Evolutionary conservation across 164 flowering plant species (phyloP), one percentile per base, ranked within the genome.

Genomic region (Paratinospora sagittata): DNA sequence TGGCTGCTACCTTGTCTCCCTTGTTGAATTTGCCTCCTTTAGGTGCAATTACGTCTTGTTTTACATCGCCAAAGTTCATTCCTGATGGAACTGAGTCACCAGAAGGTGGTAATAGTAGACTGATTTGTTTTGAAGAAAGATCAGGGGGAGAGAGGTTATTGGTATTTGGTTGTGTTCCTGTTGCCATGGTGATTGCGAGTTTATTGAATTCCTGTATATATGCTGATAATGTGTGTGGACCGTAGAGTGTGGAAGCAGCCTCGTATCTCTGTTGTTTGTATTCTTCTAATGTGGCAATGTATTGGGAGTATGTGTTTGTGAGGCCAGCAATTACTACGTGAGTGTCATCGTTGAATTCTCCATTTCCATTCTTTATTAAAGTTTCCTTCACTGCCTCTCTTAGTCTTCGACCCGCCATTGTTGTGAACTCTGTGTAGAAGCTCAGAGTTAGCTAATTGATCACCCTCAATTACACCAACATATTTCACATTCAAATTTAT

Each of bases 191-290:
- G 69, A 33, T 61, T 21, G 90, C 88, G 34, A 86, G 69, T 73
- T 82, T 80, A 71, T 77, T 81, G 78, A 85, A 87, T 57, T 87
- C 86, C 82, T 87, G 88, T 36, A 85, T 85, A 69, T 87, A 88
- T 41, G 89, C 87, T 11, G 85, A 73, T 55, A 85, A 70, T 12
- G 90, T 87, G 23, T 88, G 79, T 3, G 92, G 92, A 6, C 90
- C 89, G 37, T 83, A 88, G 17, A 88, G 77, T 2, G 90, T 88
- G 6, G 90, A 88, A 36, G 90, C 85, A 47, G 83, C 90, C 87
- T 86, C 92, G 61, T 86, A 86, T 70, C 89, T 70, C 64, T 88
- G 92, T 27, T 83, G 87, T 58, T 75, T 64, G 75, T 88, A 86
- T 57, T 88, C 92, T 69, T 86, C 92, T 24, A 80, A 76, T 7